These are phyloP conservation scores for Acacia melanoxylon DNA, from an alignment of 306 rosid species.

Conservation along the genomic window DNA sequence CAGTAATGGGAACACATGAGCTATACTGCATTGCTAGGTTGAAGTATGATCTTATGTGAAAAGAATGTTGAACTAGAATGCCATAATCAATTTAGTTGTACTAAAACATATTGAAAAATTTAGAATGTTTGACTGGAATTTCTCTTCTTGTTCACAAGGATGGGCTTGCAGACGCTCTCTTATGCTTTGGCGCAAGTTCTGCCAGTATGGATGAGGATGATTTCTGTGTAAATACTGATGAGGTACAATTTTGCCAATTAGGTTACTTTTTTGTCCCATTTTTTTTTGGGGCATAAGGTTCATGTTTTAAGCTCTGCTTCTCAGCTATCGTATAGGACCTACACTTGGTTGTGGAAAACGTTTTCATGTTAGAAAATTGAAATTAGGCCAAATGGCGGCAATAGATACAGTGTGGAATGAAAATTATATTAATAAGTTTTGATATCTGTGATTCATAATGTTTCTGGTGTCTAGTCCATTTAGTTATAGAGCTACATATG, in stretches of 20 bases:
- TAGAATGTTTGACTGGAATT: slow-evolving; percentile 29
- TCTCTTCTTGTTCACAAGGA: slow-evolving; percentile 56
- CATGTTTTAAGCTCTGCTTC: slow-evolving; percentile 1
- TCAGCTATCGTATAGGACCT: background rate
- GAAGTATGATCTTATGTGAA: background rate
- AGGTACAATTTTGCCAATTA: slow-evolving; percentile 41
- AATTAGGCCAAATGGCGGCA: background rate
- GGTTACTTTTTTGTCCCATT: background rate
- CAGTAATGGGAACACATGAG: background rate
- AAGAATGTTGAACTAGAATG: slow-evolving; percentile 21
- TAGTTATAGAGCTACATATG: background rate
- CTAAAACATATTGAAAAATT: background rate
- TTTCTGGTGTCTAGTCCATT: background rate
- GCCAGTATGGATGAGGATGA: slow-evolving; percentile 59
- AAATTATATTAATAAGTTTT: slow-evolving; percentile 2
- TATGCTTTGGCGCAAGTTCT: slow-evolving; percentile 89
- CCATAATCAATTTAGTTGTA: slow-evolving; percentile 11
- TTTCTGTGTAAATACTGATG: slow-evolving; percentile 36
- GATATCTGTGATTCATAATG: background rate
- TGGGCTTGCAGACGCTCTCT: slow-evolving; percentile 76
- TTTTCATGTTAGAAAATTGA: background rate
- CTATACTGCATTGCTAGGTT: slow-evolving; percentile 11
- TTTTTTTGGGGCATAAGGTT: background rate
- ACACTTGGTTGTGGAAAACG: background rate
- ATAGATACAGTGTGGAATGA: background rate